Conservation (phyloP, 2,329 filamentous ascomycete genomes). For the Trichoderma citrinoviride region DNA sequence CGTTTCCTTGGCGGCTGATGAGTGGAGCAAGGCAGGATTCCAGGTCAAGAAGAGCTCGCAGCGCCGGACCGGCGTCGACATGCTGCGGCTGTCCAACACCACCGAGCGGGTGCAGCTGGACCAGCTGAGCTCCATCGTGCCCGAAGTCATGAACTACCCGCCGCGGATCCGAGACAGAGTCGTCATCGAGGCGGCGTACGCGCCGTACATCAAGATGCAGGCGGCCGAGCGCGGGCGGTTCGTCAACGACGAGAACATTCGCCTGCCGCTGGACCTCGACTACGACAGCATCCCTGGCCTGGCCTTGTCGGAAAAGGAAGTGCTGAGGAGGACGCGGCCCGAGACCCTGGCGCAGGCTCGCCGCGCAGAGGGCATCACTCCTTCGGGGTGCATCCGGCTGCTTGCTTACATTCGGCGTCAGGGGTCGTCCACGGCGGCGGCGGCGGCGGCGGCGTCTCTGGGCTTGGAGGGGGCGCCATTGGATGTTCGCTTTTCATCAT, state of each 20-base stretch:
- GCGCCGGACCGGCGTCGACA: slow-evolving; percentile 71
- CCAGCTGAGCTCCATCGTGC: slow-evolving; percentile 57
- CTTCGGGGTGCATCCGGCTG: slow-evolving; percentile 58
- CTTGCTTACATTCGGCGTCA: slow-evolving; percentile 57
- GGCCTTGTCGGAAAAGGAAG: slow-evolving; percentile 73
- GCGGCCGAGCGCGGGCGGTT: slow-evolving; percentile 63
- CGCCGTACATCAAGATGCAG: slow-evolving; percentile 79
- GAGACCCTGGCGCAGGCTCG: slow-evolving; percentile 87
- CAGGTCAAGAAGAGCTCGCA: slow-evolving; percentile 63
- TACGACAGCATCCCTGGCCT: slow-evolving; percentile 73
- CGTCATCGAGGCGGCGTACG: slow-evolving; percentile 79
- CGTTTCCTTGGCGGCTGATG: slow-evolving; percentile 56
- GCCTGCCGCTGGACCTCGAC: slow-evolving; percentile 70
- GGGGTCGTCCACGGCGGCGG: neutral
- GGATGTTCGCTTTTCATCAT: neutral
- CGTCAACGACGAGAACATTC: slow-evolving; percentile 71
- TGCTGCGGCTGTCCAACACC: slow-evolving; percentile 67
- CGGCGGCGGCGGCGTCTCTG: neutral
- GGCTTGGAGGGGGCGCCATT: neutral
- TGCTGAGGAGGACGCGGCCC: slow-evolving; percentile 68
- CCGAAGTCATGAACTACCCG: slow-evolving; percentile 53
- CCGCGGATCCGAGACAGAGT: slow-evolving; percentile 65
- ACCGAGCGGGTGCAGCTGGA: slow-evolving; percentile 45
- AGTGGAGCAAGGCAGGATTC: slow-evolving; percentile 72
- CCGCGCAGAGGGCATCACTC: slow-evolving; percentile 76